Evolutionary conservation across 2,329 filamentous ascomycete species (phyloP), one percentile per base, ranked within the genome.

Genomic region (Colletotrichum paranaense): DNA sequence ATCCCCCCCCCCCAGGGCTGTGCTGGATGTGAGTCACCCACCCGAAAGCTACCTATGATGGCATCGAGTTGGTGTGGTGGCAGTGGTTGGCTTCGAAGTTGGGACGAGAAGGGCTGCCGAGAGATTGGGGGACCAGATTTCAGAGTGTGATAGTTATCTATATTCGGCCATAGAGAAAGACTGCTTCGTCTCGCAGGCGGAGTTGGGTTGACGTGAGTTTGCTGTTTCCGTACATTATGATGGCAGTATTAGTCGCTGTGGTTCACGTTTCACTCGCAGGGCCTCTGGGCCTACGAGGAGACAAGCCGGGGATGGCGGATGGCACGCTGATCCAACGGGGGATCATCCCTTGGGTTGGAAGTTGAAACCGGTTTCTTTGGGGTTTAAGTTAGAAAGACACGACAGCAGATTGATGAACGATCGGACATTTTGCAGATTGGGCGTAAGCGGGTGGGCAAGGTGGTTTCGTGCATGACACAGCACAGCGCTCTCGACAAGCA

Each of bases 11-110:
- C 67, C 49, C 38, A 57, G 53, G 60, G 67, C 70, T 70, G 60
- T 70, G 70, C 55, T 73, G 67, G 70, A 64, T 62, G 68, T 72
- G 72, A 74, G 72, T 74, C 72, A 74, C 72, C 22, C 72, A 74
- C 72, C 22, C 35, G 30, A 46, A 35, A 22, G 49, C 55, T 28
- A 49, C 65, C 28, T 42, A 66, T 64, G 53, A 59, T 59, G 62
- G 49, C 26, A 56, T 57, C 46, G 67, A 66, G 55, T 66, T 60
- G 71, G 66, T 64, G 59, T 67, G 67, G 57, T 49, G 55, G 49
- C 56, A 22, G 56, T 35, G 59, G 60, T n/a, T 46, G 59, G 35
- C 53, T 38, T 38, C 26, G n/a, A 35, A 59, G 32, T 65, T 71
- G 62, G 56, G 60, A 73, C 24, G 60, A 73, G 70, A 63, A 32